phyloP scores from a whole-genome alignment of 2,329 filamentous ascomycete genomes.

The Clonostachys rhizophaga region DNA sequence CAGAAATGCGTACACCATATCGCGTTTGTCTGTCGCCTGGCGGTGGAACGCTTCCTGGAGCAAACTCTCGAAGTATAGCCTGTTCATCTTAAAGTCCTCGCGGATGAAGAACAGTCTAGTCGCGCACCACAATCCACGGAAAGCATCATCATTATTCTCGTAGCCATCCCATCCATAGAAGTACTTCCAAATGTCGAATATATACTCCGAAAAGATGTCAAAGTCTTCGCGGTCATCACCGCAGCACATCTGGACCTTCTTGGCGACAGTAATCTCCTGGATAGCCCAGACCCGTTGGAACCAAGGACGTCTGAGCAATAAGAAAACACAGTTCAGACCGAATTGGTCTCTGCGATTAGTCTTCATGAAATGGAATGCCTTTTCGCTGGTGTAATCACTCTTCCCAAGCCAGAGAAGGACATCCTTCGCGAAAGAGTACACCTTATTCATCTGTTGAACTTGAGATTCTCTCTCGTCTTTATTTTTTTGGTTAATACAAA shows the following conservation, averaged over 20 bases:
- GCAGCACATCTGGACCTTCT: background rate
- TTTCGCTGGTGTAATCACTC: background rate
- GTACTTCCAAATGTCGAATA: background rate
- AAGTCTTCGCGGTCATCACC: background rate
- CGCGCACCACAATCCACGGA: background rate
- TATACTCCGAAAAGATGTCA: background rate
- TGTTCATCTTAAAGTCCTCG: background rate
- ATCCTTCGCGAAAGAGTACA: slow-evolving; percentile 4
- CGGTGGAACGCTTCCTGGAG: background rate
- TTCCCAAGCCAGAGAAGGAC: slow-evolving; percentile 6
- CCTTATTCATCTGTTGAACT: slow-evolving; percentile 2
- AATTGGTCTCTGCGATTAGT: background rate
- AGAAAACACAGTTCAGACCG: background rate
- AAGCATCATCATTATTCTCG: background rate
- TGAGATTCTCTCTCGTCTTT: slow-evolving; percentile 1
- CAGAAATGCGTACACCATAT: slow-evolving; percentile 2
- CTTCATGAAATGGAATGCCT: background rate
- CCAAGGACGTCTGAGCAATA: background rate
- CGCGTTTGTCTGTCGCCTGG: slow-evolving; percentile 1
- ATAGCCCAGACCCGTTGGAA: slow-evolving; percentile 4
- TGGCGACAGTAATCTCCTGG: slow-evolving; percentile 1
- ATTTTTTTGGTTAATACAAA: slow-evolving; percentile 8
- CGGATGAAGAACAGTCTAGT: background rate
- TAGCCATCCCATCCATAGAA: background rate
- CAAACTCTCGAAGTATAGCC: background rate